A percentile compares a stretch with the other conserved stretches of the same genome.
phyloP scores from a whole-genome alignment of 371 early-diverging fungal genomes.

The Lichtheimia hyalospora region DNA sequence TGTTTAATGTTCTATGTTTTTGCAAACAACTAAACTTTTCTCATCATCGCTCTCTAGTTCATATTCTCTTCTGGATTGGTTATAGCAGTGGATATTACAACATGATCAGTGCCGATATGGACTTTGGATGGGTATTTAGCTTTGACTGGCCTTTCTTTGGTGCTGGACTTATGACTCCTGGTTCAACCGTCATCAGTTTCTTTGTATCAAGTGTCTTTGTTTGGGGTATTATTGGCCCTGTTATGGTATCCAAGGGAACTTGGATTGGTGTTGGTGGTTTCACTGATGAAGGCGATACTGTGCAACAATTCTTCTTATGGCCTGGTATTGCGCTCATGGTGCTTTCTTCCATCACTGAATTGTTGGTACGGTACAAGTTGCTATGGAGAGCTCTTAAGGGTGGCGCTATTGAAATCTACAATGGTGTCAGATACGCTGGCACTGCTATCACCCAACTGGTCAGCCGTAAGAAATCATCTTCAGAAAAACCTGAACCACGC shows the following conservation, averaged over 20 bases:
- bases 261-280: slow-evolving; percentile 38
- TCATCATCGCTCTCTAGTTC: slow-evolving; percentile 21
- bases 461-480: neutral
- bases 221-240: slow-evolving; percentile 54
- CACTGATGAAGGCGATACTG: slow-evolving; percentile 29
- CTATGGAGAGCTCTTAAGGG: slow-evolving; percentile 55
- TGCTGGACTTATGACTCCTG: slow-evolving; percentile 68
- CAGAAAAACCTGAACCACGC: neutral
- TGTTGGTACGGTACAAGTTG: slow-evolving; percentile 51
- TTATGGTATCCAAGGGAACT: slow-evolving; percentile 39
- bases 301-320: slow-evolving; percentile 65
- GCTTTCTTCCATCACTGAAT: slow-evolving; percentile 62
- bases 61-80: slow-evolving; percentile 62
- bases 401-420: neutral
- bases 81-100: slow-evolving; percentile 35
- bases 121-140: slow-evolving; percentile 59
- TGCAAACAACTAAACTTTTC: neutral
- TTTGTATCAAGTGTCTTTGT: slow-evolving; percentile 54
- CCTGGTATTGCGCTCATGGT: slow-evolving; percentile 79
- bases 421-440: neutral
- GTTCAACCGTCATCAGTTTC: slow-evolving; percentile 56
- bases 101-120: slow-evolving; percentile 49
- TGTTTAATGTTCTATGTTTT: neutral
- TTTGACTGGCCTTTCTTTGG: slow-evolving; percentile 68
- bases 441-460: neutral